A percentile compares a stretch with the other conserved stretches of the same genome.
Conservation (phyloP, 2,329 filamentous ascomycete genomes). For the Penicillium sp. region DNA sequence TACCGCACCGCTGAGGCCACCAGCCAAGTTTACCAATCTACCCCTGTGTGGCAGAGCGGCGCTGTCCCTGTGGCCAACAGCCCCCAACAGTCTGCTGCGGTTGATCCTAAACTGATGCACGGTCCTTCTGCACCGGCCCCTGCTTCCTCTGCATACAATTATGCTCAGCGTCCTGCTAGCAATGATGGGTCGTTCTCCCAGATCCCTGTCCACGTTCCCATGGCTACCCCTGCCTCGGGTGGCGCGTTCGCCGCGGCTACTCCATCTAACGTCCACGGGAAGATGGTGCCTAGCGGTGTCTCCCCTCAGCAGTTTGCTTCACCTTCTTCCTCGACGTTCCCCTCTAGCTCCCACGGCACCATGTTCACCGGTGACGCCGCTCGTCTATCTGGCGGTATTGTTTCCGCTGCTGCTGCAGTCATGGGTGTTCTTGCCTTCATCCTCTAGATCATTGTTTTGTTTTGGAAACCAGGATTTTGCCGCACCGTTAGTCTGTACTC, state of each 20-base stretch:
- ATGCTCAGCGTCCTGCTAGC: constrained; percentile 12
- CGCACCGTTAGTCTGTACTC: too few relatives aligned
- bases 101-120: background rate
- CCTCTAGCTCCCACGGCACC: constrained; percentile 17
- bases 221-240: constrained; percentile 13
- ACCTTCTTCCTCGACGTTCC: constrained; percentile 40
- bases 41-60: background rate
- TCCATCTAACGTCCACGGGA: constrained; percentile 22
- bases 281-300: constrained; percentile 45
- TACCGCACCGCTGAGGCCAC: constrained; percentile 15
- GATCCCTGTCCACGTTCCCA: constrained; percentile 32
- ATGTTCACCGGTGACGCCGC: constrained; percentile 30
- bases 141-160: constrained; percentile 12
- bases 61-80: background rate
- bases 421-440: constrained; percentile 31
- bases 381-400: constrained; percentile 23
- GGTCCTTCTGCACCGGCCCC: background rate
- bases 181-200: constrained; percentile 21
- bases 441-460: constrained; percentile 17
- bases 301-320: constrained; percentile 24
- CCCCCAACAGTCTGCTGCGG: background rate
- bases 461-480: background rate
- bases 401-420: constrained; percentile 25
- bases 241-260: constrained; percentile 27
- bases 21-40: background rate